These are phyloP conservation scores for Pseudogymnoascus sp. DNA, from an alignment of 2,329 filamentous ascomycete genomes.

Conservation along the genomic window DNA sequence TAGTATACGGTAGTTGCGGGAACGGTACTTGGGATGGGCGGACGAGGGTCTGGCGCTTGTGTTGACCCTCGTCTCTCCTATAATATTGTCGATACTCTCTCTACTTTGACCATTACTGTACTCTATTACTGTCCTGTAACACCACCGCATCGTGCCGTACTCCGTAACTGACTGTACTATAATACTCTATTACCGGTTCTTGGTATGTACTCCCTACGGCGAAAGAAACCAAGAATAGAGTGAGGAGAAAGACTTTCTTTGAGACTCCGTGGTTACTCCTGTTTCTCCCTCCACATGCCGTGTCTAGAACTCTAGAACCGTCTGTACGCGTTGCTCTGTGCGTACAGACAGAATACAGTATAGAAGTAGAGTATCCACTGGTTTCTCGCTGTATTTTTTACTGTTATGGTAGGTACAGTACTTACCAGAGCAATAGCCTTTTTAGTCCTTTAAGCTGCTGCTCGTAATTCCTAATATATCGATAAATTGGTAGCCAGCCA, in stretches of 20 bases:
- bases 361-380: background rate
- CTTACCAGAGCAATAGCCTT: background rate
- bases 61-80: background rate
- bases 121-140: background rate
- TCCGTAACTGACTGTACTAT: background rate
- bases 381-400: background rate
- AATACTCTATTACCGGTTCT: background rate
- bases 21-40: background rate
- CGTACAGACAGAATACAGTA: no score
- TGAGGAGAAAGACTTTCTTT: background rate
- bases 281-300: background rate
- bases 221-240: background rate
- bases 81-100: no score
- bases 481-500: slow-evolving; percentile 1
- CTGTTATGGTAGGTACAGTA: background rate
- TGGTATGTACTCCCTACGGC: no score
- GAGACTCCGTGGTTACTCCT: background rate
- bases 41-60: background rate
- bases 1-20: slow-evolving; percentile 7
- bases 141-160: background rate
- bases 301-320: background rate
- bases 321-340: no score
- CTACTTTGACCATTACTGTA: background rate
- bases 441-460: background rate
- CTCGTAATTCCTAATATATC: background rate